Base-by-base conservation (phyloP, 2,329 filamentous ascomycete genomes). In the Shiraia sp. region DNA sequence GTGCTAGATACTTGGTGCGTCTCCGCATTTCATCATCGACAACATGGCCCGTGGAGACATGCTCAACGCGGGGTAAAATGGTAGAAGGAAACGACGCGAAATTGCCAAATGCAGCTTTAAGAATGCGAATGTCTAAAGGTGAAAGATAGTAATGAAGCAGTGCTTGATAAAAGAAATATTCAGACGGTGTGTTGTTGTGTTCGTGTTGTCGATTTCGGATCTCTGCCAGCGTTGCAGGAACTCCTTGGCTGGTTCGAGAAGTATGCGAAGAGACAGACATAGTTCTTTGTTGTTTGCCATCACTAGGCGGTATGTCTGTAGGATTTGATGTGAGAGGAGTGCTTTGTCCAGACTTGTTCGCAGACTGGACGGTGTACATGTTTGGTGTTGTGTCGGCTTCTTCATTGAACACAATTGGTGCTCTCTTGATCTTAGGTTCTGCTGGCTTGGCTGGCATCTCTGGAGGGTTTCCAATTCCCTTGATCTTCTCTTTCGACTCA, bases 101-200 rank as follows among this genome's bases (percentile, higher is more conserved):
- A 14, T 86, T 80, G 2, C 89, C 90, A 61, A 93, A 96, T 31
- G 90, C 89, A 2, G 89, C 83, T 71, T 95, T 95, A 23, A 96
- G 75, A 47, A 96, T 96, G 36, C 91, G 85, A 48, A 96, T 96
- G 63, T 96, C 91, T 24, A 96, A 78, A 0, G 91, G 86, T 0
- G 90, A 95, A 3, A 96, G 79, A 57, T 96, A 96, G 34, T 95
- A 87, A 57, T 96, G 91, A 15, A 88, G 85, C 1, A 91, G 79
- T 0, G 89, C 86, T 55, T 90, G 88, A 69, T 96, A 96, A 66
- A 96, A 96, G 69, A 86, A 90, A 55, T 92, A 95, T 42, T 83
- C 80, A 13, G 74, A 67, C 1, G 75, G 72, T 3, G 68, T 67
- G 16, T 69, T 59, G 36, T 73, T 72, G 34, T 73, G 73, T 29